A percentile compares a stretch with the other conserved stretches of the same genome.
Evolutionary conservation across 2,329 filamentous ascomycete species (phyloP).

Genomic region (Drechslerella coelobrocha): DNA sequence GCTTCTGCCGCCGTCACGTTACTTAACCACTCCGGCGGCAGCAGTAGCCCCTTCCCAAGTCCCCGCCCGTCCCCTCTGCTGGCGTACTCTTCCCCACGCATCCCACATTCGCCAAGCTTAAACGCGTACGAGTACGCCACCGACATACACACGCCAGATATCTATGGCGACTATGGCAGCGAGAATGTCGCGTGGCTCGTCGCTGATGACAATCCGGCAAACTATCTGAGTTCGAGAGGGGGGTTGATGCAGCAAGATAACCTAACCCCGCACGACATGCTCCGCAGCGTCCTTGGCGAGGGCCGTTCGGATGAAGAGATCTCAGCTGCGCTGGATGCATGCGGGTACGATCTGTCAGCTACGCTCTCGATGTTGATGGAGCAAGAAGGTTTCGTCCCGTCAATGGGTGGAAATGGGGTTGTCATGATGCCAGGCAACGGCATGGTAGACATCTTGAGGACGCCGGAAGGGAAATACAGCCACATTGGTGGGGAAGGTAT

Average conservation of each 20-base stretch:
- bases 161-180: constrained; percentile 86
- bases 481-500: constrained; percentile 39
- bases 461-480: constrained; percentile 40
- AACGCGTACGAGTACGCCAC: constrained; percentile 87
- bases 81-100: constrained; percentile 84
- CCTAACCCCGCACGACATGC: constrained; percentile 98
- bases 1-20: constrained; percentile 72
- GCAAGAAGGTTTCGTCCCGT: constrained; percentile 55
- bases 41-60: constrained; percentile 87
- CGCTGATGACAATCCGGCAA: constrained; percentile 76
- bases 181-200: constrained; percentile 98
- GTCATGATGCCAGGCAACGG: constrained; percentile 13
- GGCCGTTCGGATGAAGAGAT: constrained; percentile 92
- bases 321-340: constrained; percentile 83
- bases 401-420: background rate
- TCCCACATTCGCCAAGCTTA: constrained; percentile 90
- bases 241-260: constrained; percentile 69
- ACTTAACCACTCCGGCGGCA: constrained; percentile 58
- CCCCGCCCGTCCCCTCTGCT: constrained; percentile 91
- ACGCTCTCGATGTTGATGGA: constrained; percentile 91
- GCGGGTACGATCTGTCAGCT: constrained; percentile 91
- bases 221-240: constrained; percentile 74
- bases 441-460: constrained; percentile 28
- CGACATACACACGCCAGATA: constrained; percentile 80
- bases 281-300: constrained; percentile 90